Evolutionary conservation across 2,329 filamentous ascomycete species (phyloP).

Genomic region (Penicillium thymicola): DNA sequence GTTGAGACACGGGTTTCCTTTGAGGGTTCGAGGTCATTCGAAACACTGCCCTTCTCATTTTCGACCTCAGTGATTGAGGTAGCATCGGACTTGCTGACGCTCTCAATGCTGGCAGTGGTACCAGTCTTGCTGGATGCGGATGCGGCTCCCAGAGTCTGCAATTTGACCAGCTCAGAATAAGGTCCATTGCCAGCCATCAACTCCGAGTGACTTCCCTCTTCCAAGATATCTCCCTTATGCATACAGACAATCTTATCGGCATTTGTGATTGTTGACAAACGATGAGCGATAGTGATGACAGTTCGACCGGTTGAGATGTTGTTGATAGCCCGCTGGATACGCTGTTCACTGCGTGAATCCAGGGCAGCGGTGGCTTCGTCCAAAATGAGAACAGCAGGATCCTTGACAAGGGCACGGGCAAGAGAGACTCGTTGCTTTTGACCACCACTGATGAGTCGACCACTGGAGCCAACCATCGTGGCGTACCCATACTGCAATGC

Average conservation of each 20-base stretch:
- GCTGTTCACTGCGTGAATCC: slow-evolving; percentile 52
- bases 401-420: slow-evolving; percentile 69
- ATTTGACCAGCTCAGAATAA: slow-evolving; percentile 24
- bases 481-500: slow-evolving; percentile 54
- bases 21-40: slow-evolving; percentile 3
- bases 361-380: slow-evolving; percentile 73
- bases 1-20: slow-evolving; percentile 16
- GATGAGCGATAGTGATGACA: slow-evolving; percentile 67
- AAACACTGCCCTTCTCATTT: slow-evolving; percentile 17
- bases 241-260: slow-evolving; percentile 57
- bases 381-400: slow-evolving; percentile 69
- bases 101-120: slow-evolving; percentile 47
- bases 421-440: slow-evolving; percentile 80
- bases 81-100: slow-evolving; percentile 27
- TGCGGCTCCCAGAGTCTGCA: slow-evolving; percentile 51
- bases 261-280: slow-evolving; percentile 54
- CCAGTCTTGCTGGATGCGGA: slow-evolving; percentile 46
- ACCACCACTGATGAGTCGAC: slow-evolving; percentile 69
- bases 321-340: slow-evolving; percentile 53
- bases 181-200: slow-evolving; percentile 47
- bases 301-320: slow-evolving; percentile 60
- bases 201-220: slow-evolving; percentile 52
- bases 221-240: slow-evolving; percentile 51
- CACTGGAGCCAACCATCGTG: slow-evolving; percentile 72
- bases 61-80: slow-evolving; percentile 25